A percentile compares a stretch with the other conserved stretches of the same genome.
Conservation (phyloP, 2,329 filamentous ascomycete genomes). For the Pseudocercospora crystallina region DNA sequence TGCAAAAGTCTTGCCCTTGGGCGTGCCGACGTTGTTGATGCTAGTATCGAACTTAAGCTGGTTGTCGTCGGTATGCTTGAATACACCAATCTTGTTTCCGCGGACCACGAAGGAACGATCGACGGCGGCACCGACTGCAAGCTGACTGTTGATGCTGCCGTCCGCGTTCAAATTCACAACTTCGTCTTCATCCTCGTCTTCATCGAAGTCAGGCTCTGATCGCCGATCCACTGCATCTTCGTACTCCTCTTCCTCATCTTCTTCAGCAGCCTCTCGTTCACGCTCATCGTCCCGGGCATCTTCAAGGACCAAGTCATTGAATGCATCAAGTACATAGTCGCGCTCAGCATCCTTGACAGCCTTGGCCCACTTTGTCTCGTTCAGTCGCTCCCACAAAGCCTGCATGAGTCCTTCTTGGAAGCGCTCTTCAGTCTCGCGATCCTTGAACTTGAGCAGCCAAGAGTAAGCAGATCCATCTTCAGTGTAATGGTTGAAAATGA, state of each 20-base stretch:
- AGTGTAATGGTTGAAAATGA: conserved; percentile 97
- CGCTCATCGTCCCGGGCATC: conserved; percentile 62
- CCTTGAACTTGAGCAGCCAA: conserved; percentile 90
- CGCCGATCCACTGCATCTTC: conserved; percentile 65
- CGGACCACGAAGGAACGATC: conserved; percentile 96
- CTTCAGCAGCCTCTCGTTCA: conserved; percentile 55
- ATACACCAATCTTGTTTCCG: conserved; percentile 97
- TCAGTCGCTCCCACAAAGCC: conserved; percentile 93
- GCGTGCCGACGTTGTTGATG: conserved; percentile 92
- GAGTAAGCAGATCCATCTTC: conserved; percentile 88
- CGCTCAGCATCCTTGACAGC: conserved; percentile 80
- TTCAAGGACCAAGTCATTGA: conserved; percentile 91
- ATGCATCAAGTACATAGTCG: conserved; percentile 92
- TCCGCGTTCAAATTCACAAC: conserved; percentile 69
- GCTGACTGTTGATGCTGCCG: conserved; percentile 84
- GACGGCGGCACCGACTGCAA: conserved; percentile 95
- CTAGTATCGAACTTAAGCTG: conserved; percentile 94
- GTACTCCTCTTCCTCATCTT: conserved; percentile 57
- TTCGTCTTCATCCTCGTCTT: conserved; percentile 73
- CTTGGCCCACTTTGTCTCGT: conserved; percentile 91
- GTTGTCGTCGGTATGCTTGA: conserved; percentile 93
- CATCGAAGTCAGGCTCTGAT: conserved; percentile 69
- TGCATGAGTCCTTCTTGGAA: conserved; percentile 96
- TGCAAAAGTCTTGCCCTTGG: conserved; percentile 81
- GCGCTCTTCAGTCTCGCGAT: conserved; percentile 73